A percentile compares a stretch with the other conserved stretches of the same genome.
Conservation (phyloP, 2,329 filamentous ascomycete species). For the Rhytidhysteron rufulum region DNA sequence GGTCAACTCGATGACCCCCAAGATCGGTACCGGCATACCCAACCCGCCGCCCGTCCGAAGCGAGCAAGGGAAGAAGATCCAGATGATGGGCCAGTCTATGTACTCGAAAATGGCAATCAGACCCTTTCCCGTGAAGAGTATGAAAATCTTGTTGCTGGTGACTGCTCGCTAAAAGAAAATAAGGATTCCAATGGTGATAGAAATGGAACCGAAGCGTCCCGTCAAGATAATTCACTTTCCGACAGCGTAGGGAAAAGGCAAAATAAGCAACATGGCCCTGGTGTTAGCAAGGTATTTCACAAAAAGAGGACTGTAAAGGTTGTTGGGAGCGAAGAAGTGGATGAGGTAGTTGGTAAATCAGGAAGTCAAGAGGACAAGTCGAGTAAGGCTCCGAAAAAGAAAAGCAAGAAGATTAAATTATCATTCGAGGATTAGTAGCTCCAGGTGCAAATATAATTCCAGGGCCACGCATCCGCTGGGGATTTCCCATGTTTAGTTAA, state of each 20-base stretch:
- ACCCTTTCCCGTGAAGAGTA: constrained; percentile 52
- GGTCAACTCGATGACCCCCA: constrained; percentile 51
- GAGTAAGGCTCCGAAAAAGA: constrained; percentile 32
- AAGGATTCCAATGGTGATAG: constrained; percentile 1
- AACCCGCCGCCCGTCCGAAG: constrained; percentile 42
- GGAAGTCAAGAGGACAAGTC: constrained; percentile 24
- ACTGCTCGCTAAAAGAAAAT: constrained; percentile 11
- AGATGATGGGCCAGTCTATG: constrained; percentile 71
- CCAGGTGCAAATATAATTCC: too few species aligned
- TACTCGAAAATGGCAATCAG: constrained; percentile 69
- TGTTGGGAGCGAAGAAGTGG: constrained; percentile 8
- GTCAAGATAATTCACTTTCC: constrained; percentile 4
- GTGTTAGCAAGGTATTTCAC: constrained; percentile 8
- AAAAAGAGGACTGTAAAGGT: constrained; percentile 15
- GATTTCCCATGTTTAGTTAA: too few species aligned
- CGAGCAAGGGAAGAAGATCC: constrained; percentile 58
- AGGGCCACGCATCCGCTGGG: too few species aligned
- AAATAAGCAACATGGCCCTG: constrained; percentile 8
- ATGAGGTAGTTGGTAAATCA: constrained; percentile 8
- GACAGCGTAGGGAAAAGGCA: constrained; percentile 1
- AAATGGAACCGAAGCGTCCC: constrained; percentile 1
- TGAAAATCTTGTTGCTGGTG: constrained; percentile 38
- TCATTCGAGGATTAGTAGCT: constrained; percentile 31
- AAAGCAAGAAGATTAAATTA: constrained; percentile 30
- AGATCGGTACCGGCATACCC: constrained; percentile 43